A percentile compares a stretch with the other conserved stretches of the same genome.
Evolutionary conservation across 257 asterid genomes (phyloP).

Genomic region (Anisodus acutangulus): DNA sequence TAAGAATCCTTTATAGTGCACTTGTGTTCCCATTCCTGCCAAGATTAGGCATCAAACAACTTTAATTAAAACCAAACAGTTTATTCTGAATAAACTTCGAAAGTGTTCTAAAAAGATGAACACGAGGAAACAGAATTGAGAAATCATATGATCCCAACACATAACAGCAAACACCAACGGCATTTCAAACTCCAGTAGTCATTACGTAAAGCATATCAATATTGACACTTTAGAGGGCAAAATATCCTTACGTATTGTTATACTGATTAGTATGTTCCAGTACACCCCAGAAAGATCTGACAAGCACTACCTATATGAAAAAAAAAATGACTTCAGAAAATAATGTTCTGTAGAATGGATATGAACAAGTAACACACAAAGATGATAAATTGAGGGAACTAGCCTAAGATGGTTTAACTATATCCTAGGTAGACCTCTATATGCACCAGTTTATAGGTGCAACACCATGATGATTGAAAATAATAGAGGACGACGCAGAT

Average conservation of each 20-base stretch:
- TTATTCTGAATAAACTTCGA: not conserved
- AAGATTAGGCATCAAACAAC: not conserved
- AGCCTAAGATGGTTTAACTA: not conserved
- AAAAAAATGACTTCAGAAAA: not conserved
- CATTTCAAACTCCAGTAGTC: conserved; percentile 11
- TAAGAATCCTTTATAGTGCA: conserved; percentile 72
- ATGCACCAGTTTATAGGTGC: not conserved
- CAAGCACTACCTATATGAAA: too few species aligned
- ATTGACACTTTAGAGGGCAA: not conserved
- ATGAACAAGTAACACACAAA: not conserved
- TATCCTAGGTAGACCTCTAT: not conserved
- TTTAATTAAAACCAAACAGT: not conserved
- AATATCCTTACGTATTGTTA: not conserved
- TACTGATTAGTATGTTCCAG: too few species aligned
- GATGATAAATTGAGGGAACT: not conserved
- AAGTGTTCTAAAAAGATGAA: not conserved
- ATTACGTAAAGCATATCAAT: not conserved
- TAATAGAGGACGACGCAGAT: not conserved
- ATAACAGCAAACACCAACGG: conserved; percentile 25
- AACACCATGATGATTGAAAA: not conserved
- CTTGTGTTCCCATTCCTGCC: conserved; percentile 91
- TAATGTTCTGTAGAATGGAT: not conserved
- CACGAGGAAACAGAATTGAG: not conserved
- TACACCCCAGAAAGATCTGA: too few species aligned
- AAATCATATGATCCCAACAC: conserved; percentile 15